Conservation (phyloP, 2,329 filamentous ascomycete species). For the Cladophialophora bantiana region DNA sequence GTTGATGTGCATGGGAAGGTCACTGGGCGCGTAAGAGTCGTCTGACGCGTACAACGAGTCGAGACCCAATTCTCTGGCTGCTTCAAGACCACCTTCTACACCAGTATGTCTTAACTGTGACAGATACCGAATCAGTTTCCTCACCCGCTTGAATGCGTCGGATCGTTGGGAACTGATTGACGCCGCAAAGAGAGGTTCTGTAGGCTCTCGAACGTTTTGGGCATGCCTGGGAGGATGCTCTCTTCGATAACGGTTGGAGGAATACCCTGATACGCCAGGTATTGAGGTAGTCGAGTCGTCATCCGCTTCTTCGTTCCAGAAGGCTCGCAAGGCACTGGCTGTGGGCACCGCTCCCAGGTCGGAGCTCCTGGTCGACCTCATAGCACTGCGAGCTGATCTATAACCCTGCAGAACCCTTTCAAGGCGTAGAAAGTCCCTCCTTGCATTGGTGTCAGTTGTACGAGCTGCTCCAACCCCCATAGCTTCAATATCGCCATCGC, state of each 20-base stretch:
- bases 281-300: conserved; percentile 1
- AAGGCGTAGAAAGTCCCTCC: conserved; percentile 27
- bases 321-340: conserved; percentile 30
- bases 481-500: conserved; percentile 29
- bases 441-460: conserved; percentile 14
- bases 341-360: conserved; percentile 32
- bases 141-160: conserved; percentile 49
- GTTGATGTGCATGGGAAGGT: conserved; percentile 38
- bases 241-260: not conserved
- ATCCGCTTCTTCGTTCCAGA: conserved; percentile 29
- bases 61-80: conserved; percentile 31
- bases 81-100: conserved; percentile 31
- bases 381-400: conserved; percentile 28
- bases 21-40: conserved; percentile 31
- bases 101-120: conserved; percentile 54
- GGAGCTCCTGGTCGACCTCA: conserved; percentile 21
- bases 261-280: not conserved
- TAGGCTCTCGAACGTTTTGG: conserved; percentile 2
- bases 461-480: conserved; percentile 24
- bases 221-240: conserved; percentile 3
- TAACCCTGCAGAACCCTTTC: conserved; percentile 32
- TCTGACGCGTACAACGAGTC: conserved; percentile 34
- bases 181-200: conserved; percentile 6
- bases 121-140: conserved; percentile 68
- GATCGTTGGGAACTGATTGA: not conserved